A percentile compares a stretch with the other conserved stretches of the same genome.
phyloP scores from a whole-genome alignment of 257 asterid species.

The Solanum phureja region DNA sequence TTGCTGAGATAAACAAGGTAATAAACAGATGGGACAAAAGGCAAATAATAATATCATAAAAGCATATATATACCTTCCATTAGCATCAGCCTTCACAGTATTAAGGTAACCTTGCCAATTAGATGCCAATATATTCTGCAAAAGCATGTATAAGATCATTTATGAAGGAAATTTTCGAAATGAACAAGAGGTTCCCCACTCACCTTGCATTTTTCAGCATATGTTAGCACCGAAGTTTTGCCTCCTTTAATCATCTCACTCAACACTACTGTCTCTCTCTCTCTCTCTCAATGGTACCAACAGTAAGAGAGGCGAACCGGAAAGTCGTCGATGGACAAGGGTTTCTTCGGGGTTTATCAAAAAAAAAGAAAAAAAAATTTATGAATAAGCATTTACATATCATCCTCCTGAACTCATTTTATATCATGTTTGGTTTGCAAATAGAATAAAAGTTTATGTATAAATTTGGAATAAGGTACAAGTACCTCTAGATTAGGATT shows the following conservation, averaged over 20 bases:
- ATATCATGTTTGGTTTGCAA: too few species aligned
- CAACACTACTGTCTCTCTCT: not conserved
- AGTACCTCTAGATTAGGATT: too few species aligned
- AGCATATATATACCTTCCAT: slow-evolving; percentile 44
- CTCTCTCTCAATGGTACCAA: not conserved
- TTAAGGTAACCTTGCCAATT: slow-evolving; percentile 80
- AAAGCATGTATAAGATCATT: not conserved
- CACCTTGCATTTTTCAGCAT: slow-evolving; percentile 87
- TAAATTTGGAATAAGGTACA: too few species aligned
- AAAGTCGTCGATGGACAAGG: not conserved
- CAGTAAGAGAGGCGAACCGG: not conserved
- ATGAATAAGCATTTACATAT: too few species aligned
- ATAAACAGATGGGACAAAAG: not conserved
- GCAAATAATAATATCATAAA: not conserved
- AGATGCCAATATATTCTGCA: slow-evolving; percentile 71
- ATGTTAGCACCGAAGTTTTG: slow-evolving; percentile 35
- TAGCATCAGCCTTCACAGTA: slow-evolving; percentile 78
- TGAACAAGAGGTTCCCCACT: not conserved
- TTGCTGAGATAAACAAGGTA: slow-evolving; percentile 34
- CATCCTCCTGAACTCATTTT: too few species aligned
- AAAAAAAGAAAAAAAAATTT: too few species aligned
- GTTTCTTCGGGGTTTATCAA: not conserved
- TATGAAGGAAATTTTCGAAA: not conserved
- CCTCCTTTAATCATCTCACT: slow-evolving; percentile 29
- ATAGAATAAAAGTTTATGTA: too few species aligned